Evolutionary conservation across 176 grass and related monocot genomes (phyloP).

Genomic region (Cymbopogon citratus): DNA sequence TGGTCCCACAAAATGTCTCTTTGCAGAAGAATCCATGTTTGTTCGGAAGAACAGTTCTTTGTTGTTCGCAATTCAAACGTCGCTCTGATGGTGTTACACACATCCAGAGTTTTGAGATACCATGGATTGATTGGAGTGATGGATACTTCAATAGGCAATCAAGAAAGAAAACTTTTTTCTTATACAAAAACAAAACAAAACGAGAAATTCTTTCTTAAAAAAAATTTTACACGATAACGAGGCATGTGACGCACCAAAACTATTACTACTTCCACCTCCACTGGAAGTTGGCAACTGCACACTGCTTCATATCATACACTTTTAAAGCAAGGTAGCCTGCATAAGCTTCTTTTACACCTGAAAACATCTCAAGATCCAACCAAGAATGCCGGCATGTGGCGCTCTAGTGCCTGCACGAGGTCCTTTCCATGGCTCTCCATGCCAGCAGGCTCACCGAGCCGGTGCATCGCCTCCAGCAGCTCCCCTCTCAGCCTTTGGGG

Average conservation of each 20-base stretch:
- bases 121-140: neutral
- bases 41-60: too few relatives aligned
- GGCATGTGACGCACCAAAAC: neutral
- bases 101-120: neutral
- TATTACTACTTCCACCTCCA: neutral
- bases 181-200: neutral
- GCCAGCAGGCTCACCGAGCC: constrained; percentile 32
- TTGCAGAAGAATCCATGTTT: too few relatives aligned
- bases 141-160: neutral
- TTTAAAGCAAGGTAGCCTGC: neutral
- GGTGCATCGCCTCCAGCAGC: constrained; percentile 47
- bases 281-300: neutral
- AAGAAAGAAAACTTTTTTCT: neutral
- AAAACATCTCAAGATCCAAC: constrained; percentile 9
- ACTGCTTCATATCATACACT: neutral
- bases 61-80: too few relatives aligned
- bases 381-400: constrained; percentile 60
- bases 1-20: neutral
- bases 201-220: too few relatives aligned
- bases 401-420: constrained; percentile 49
- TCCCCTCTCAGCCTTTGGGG: constrained; percentile 63
- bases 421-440: constrained; percentile 40
- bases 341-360: neutral
- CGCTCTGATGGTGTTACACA: neutral
- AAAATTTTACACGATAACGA: neutral